Evolutionary conservation across 2,329 filamentous ascomycete species (phyloP).

Genomic region (Lecanicillium sp.): DNA sequence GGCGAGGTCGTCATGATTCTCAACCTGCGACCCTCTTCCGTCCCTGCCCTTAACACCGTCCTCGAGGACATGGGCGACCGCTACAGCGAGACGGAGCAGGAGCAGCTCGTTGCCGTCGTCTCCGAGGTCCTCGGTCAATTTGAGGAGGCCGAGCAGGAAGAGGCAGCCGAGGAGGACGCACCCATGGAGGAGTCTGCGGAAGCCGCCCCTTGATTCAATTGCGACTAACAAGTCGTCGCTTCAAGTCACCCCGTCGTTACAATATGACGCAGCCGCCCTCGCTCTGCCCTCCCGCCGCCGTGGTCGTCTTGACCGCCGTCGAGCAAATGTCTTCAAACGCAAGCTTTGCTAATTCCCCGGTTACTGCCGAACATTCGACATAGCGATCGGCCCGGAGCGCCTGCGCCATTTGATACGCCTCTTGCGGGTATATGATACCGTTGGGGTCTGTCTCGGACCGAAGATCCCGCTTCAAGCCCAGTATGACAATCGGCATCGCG

Average conservation of each 20-base stretch:
- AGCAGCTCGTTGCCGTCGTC: slow-evolving; percentile 51
- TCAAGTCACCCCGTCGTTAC: slow-evolving; percentile 29
- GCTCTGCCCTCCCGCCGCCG: slow-evolving; percentile 44
- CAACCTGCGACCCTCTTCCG: slow-evolving; percentile 55
- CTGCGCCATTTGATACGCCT: slow-evolving; percentile 51
- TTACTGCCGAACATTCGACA: slow-evolving; percentile 57
- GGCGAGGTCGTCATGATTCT: slow-evolving; percentile 63
- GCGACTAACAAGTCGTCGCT: slow-evolving; percentile 1
- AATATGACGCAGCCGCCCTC: slow-evolving; percentile 48
- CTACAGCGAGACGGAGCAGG: slow-evolving; percentile 53
- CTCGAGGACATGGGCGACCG: slow-evolving; percentile 60
- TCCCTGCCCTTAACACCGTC: slow-evolving; percentile 54
- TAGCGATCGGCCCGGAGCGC: slow-evolving; percentile 57
- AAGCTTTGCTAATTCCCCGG: slow-evolving; percentile 51
- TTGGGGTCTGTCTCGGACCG: slow-evolving; percentile 53
- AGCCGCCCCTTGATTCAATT: slow-evolving; percentile 19
- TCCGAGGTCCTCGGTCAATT: slow-evolving; percentile 52
- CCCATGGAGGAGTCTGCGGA: slow-evolving; percentile 32
- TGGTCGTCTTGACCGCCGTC: slow-evolving; percentile 45
- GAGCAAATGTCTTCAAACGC: slow-evolving; percentile 56
- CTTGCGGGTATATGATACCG: slow-evolving; percentile 55
- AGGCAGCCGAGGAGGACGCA: slow-evolving; percentile 29
- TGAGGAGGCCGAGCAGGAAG: slow-evolving; percentile 25
- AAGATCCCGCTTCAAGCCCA: slow-evolving; percentile 57
- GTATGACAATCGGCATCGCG: slow-evolving; percentile 47